These are phyloP conservation scores for Neoascochyta sp. DNA, from an alignment of 2,329 filamentous ascomycete species.

Conservation along the genomic window DNA sequence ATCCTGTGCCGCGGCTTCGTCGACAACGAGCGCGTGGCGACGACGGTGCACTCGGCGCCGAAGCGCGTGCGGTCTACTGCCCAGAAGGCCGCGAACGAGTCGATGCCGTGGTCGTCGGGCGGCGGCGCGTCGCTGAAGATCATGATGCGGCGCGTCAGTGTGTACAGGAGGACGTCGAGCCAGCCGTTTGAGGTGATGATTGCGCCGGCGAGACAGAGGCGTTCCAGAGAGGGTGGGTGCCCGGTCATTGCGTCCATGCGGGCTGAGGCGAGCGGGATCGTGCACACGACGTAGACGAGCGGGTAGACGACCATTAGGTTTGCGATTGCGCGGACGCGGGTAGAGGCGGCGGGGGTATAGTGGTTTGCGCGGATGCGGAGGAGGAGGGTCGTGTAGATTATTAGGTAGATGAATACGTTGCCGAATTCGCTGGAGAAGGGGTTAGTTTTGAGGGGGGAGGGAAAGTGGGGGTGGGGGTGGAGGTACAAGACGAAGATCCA, in stretches of 20 bases:
- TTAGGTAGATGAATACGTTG: conserved; percentile 50
- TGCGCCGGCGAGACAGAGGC: conserved; percentile 52
- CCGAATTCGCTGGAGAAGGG: conserved; percentile 42
- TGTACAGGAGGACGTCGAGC: conserved; percentile 58
- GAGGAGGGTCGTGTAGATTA: conserved; percentile 41
- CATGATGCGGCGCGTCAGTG: conserved; percentile 54
- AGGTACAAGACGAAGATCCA: conserved; percentile 56
- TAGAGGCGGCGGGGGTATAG: conserved; percentile 31
- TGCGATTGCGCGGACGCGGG: conserved; percentile 41
- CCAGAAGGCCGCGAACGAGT: conserved; percentile 38
- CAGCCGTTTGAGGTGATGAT: conserved; percentile 58
- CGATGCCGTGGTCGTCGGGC: conserved; percentile 33
- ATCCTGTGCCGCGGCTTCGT: conserved; percentile 2
- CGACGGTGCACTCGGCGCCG: conserved; percentile 47
- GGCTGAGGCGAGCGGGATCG: conserved; percentile 61
- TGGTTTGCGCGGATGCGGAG: conserved; percentile 38
- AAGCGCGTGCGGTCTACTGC: conserved; percentile 35
- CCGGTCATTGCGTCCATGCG: conserved; percentile 62
- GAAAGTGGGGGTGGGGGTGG: too few species aligned
- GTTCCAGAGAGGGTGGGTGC: conserved; percentile 42
- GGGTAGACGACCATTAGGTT: conserved; percentile 66
- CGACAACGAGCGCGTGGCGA: conserved; percentile 18
- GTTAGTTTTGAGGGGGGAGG: conserved; percentile 3
- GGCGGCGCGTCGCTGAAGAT: conserved; percentile 50
- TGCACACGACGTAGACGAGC: conserved; percentile 66